phyloP scores from a whole-genome alignment of 108 stramenopile genomes.

The Cyclotella sp. region DNA sequence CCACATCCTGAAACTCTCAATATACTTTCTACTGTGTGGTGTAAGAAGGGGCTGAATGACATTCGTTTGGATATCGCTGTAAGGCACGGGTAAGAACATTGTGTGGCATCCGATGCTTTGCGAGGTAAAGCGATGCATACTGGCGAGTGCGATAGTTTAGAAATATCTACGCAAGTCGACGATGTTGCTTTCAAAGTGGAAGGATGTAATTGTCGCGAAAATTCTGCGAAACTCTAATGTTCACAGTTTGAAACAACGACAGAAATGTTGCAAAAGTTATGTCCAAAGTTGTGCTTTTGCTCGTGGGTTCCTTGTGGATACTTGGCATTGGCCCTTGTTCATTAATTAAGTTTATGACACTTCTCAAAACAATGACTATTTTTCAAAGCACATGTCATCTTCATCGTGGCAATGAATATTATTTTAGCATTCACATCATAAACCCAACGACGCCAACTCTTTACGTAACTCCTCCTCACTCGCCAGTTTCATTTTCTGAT shows the following conservation, averaged over 20 bases:
- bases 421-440: not conserved
- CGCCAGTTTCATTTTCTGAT: conserved; percentile 79
- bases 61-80: conserved; percentile 1
- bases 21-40: conserved; percentile 23
- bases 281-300: not conserved
- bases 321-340: not conserved
- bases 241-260: not conserved
- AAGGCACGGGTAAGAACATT: conserved; percentile 21
- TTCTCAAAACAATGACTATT: not conserved
- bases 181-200: conserved; percentile 8
- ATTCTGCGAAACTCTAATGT: conserved; percentile 14
- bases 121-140: not conserved
- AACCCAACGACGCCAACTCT: conserved; percentile 63
- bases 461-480: conserved; percentile 62
- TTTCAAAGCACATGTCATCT: no score
- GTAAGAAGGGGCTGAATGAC: not conserved
- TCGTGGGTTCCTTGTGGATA: not conserved
- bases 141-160: conserved; percentile 20
- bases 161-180: conserved; percentile 14
- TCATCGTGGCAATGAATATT: not conserved
- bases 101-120: conserved; percentile 24
- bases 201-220: conserved; percentile 22
- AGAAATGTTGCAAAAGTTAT: conserved; percentile 3
- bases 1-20: conserved; percentile 12
- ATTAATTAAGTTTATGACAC: not conserved